Base-by-base conservation (phyloP, 164 flowering plant genomes). In the Chloranthus sessilifolius region DNA sequence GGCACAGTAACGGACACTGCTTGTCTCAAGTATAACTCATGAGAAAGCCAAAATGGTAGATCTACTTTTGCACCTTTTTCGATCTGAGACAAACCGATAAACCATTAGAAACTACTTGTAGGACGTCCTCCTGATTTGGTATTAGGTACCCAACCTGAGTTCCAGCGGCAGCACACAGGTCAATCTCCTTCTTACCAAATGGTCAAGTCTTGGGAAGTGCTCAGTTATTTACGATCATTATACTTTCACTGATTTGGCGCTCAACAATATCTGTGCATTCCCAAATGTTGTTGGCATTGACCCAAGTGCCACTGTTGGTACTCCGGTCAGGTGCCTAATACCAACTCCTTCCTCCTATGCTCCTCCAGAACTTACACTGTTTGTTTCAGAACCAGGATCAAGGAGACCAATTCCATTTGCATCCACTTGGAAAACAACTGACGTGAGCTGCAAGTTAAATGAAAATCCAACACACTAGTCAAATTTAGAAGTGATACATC, bases 41-140 rank as follows among this genome's bases (percentile, higher is more conserved):
- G 75, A 40, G 95, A 84, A 56, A 91, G 90, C 98, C 98, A 91
- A 52, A 85, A 83, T 25, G 96, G 96, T 16, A 91, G 63, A 63
- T 91, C 98, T 21, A 82, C 78, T 59, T 79, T 88, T 19, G 98
- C 74, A 49, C 96, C 92, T 59, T 72, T 73, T 62, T 88, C 95
- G 43, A 91, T 80, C 98, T 91, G 69, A 47, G 43, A 30, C 33
- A 61, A 21, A 43, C 24, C 27, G 30, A 33, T 21, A 11, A 55
- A 22, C 27, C 24, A 29, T 53, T 20, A 47, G 30, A 36, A 31
- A n/a, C n/a, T n/a, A n/a, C n/a, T n/a, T n/a, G n/a, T n/a, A n/a
- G n/a, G n/a, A n/a, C n/a, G n/a, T n/a, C n/a, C n/a, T n/a, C n/a
- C n/a, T n/a, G n/a, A n/a, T n/a, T n/a, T n/a, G n/a, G n/a, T n/a